A percentile compares a stretch with the other conserved stretches of the same genome.
Evolutionary conservation across 345 rosid genomes (phyloP).

Genomic region (Citropsis articulata): DNA sequence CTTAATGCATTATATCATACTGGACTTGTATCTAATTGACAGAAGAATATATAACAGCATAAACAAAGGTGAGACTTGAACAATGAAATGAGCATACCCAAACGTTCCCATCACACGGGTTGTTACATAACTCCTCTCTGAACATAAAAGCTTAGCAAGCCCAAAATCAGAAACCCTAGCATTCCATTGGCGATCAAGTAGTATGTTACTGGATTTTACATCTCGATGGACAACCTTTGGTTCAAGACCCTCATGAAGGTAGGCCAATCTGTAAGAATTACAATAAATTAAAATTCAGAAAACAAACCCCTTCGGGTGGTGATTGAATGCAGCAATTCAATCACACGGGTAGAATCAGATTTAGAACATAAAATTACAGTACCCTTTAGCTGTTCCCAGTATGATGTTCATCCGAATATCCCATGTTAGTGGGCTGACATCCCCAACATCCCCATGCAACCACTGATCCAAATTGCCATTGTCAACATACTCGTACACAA

Average conservation of each 20-base stretch:
- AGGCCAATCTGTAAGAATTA: conserved; percentile 63
- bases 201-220: conserved; percentile 85
- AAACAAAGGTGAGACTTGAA: neutral
- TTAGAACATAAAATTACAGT: conserved; percentile 2
- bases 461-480: conserved; percentile 96
- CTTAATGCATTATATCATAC: neutral
- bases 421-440: conserved; percentile 83
- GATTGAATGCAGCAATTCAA: neutral
- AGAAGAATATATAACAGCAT: too few relatives aligned
- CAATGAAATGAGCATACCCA: conserved; percentile 52
- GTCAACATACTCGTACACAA: conserved; percentile 87
- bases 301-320: neutral
- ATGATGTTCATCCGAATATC: conserved; percentile 84
- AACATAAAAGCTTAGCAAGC: conserved; percentile 84
- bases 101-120: conserved; percentile 98
- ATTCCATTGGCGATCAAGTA: conserved; percentile 88
- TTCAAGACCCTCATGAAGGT: conserved; percentile 98
- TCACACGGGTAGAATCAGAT: neutral
- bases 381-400: conserved; percentile 96
- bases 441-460: conserved; percentile 95
- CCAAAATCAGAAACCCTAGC: conserved; percentile 96
- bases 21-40: conserved; percentile 1
- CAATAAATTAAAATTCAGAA: neutral
- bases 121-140: conserved; percentile 82
- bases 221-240: conserved; percentile 97